These are phyloP conservation scores for Roridomyces roridus DNA, from an alignment of 768 basidiomycete genomes.

Conservation along the genomic window DNA sequence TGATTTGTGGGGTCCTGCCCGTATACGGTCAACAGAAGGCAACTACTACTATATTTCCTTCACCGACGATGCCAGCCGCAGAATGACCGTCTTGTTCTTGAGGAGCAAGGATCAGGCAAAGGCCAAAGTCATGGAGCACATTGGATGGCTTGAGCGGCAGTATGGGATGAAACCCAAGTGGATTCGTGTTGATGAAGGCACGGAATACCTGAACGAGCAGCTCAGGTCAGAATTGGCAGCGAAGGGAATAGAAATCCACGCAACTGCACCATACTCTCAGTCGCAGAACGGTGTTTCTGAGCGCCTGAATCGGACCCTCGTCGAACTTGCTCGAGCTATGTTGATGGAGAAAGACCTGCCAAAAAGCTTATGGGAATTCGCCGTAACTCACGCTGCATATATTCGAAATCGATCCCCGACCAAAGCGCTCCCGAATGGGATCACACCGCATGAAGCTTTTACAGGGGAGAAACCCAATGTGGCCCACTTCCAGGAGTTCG, in stretches of 20 bases:
- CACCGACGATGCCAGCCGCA: too few relatives aligned
- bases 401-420: conserved; percentile 23
- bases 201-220: conserved; percentile 30
- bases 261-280: conserved; percentile 40
- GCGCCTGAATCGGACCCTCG: conserved; percentile 34
- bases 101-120: background rate
- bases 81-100: background rate
- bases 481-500: conserved; percentile 11
- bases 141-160: conserved; percentile 21
- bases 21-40: too few relatives aligned
- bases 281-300: conserved; percentile 49
- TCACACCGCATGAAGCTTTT: conserved; percentile 6
- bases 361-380: conserved; percentile 28
- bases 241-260: conserved; percentile 36
- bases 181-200: too few relatives aligned
- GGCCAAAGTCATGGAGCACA: conserved; percentile 24
- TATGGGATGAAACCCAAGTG: conserved; percentile 1
- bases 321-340: conserved; percentile 38
- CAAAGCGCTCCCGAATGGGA: background rate
- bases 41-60: too few relatives aligned
- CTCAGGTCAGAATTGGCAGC: conserved; percentile 26
- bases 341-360: conserved; percentile 28
- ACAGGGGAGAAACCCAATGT: too few relatives aligned
- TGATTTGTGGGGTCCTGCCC: too few relatives aligned
- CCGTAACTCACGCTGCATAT: conserved; percentile 27